These are phyloP conservation scores for Chaetomiaceae sp. DNA, from an alignment of 2,329 filamentous ascomycete species.

Conservation along the genomic window DNA sequence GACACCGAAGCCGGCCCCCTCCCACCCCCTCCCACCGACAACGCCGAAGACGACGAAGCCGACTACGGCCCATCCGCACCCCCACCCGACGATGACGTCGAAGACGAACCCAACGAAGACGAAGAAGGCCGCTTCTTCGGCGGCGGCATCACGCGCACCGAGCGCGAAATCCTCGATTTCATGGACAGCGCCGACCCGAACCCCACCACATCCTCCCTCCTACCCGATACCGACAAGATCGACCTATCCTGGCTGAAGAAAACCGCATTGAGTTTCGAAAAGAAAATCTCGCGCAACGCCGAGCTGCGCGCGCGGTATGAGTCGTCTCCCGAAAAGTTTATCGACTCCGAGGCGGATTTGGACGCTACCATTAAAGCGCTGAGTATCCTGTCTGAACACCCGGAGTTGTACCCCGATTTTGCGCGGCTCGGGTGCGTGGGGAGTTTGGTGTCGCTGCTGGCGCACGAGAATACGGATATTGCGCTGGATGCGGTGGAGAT, in stretches of 20 bases:
- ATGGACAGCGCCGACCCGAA: slow-evolving; percentile 61
- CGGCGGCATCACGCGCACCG: slow-evolving; percentile 76
- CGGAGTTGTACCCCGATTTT: slow-evolving; percentile 77
- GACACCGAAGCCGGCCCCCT: slow-evolving; percentile 46
- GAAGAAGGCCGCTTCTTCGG: slow-evolving; percentile 96
- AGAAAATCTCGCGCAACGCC: slow-evolving; percentile 84
- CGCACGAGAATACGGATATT: slow-evolving; percentile 96
- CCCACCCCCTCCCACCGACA: slow-evolving; percentile 40
- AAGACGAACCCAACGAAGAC: slow-evolving; percentile 58
- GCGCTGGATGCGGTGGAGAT: slow-evolving; percentile 89
- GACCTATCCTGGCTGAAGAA: slow-evolving; percentile 80
- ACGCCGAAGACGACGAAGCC: slow-evolving; percentile 38
- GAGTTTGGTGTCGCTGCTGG: slow-evolving; percentile 74
- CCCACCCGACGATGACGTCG: slow-evolving; percentile 44
- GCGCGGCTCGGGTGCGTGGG: slow-evolving; percentile 66
- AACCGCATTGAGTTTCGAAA: slow-evolving; percentile 79
- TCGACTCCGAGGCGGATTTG: slow-evolving; percentile 80
- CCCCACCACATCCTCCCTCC: slow-evolving; percentile 30
- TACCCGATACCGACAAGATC: slow-evolving; percentile 61
- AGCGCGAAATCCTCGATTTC: slow-evolving; percentile 81
- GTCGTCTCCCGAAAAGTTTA: slow-evolving; percentile 74
- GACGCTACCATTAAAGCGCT: slow-evolving; percentile 83
- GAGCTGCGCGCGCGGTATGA: slow-evolving; percentile 84
- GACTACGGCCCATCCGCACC: slow-evolving; percentile 42
- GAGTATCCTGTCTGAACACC: slow-evolving; percentile 81